These are phyloP conservation scores for Cladosporium sphaerospermum DNA, from an alignment of 2,329 filamentous ascomycete species.

Conservation along the genomic window DNA sequence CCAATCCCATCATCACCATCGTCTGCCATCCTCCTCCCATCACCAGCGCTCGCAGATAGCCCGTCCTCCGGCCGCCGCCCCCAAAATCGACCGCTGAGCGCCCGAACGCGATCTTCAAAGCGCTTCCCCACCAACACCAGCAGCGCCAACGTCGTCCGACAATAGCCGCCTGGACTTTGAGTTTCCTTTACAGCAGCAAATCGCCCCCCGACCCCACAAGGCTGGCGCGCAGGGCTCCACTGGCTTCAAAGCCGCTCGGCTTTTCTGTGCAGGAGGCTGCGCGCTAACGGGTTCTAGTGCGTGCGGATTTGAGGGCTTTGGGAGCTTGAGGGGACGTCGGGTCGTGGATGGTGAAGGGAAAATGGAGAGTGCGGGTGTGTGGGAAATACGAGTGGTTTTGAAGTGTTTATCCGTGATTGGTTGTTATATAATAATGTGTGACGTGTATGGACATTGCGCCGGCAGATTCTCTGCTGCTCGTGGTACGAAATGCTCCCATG, in stretches of 20 bases:
- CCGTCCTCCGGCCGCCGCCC: no score
- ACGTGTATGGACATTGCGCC: no score
- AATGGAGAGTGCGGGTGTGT: no score
- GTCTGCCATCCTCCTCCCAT: no score
- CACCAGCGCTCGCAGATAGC: no score
- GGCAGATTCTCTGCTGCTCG: no score
- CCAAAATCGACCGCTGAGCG: background rate
- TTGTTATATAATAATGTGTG: background rate
- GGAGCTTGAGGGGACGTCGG: background rate
- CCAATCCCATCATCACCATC: no score
- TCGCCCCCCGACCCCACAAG: background rate
- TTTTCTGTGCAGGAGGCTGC: background rate
- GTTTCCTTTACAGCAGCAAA: background rate
- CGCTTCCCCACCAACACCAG: background rate
- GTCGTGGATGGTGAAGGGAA: background rate
- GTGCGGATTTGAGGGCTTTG: no score
- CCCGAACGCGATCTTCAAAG: background rate
- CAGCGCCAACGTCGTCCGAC: background rate
- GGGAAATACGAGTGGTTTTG: background rate
- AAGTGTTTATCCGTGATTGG: background rate
- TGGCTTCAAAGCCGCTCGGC: background rate
- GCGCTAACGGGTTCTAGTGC: background rate
- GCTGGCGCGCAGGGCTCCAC: background rate
- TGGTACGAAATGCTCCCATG: no score
- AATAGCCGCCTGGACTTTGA: background rate